Evolutionary conservation across 306 rosid species (phyloP), one percentile per base, ranked within the genome.

Genomic region (Vigna reflexopilosa): DNA sequence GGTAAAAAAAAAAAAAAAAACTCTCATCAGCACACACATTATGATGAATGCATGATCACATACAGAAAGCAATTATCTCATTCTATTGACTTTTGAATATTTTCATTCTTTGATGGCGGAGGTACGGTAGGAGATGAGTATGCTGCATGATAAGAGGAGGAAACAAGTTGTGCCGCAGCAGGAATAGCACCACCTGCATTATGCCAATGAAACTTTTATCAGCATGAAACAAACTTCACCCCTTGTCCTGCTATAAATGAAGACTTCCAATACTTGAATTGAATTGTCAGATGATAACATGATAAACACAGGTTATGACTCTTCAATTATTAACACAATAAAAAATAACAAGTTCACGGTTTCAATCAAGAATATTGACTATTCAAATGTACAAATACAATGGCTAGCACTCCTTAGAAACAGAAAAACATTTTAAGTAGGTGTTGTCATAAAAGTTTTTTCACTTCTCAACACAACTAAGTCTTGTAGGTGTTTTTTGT

Each of bases 181-280:
- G 97, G 94, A 85, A 88, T 72, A 2, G 89, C 89, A 19, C 97
- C 97, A 52, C 94, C 93, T 88, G 89, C 69, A 84, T 65, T 55
- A 62, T 70, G 81, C 73, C 45, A 49, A 10, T 28, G 47, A 49
- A 56, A 70, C 57, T 56, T 30, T 80, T 13, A 78, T 13, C 40
- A 47, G 19, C 57, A 62, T 20, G 10, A 42, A 10, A 11, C 54
- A 44, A 66, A 17, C 14, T 7, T 40, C 36, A 50, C 38, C 42
- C 6, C 17, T 30, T 44, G 3, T 63, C 44, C 42, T 55, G 44
- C n/a, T 54, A 8, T 3, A 2, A 15, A 66, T 38, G 56, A 19
- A 64, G 17, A 49, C n/a, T 30, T 44, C 13, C n/a, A 11, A 7
- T 52, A 38, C 65, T 19, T 51, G 11, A 30, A 76, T 26, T 26